phyloP scores from a whole-genome alignment of 495 filamentous ascomycete species.

The Cercophora sp. region DNA sequence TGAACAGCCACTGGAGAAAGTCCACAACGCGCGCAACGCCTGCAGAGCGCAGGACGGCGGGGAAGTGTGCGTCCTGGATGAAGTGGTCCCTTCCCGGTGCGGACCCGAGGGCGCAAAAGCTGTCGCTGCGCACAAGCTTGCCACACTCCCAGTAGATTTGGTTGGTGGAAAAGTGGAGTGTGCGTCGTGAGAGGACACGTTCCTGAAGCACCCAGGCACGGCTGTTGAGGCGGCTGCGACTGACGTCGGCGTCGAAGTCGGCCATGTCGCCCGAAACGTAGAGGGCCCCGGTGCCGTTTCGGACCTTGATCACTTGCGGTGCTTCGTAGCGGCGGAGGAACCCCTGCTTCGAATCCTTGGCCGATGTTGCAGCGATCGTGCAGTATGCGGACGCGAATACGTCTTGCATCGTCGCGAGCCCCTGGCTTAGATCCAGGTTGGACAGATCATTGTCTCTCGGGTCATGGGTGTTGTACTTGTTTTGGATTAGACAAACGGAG shows the following conservation, averaged over 20 bases:
- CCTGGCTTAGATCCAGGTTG: slow-evolving; percentile 19
- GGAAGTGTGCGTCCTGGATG: slow-evolving; percentile 11
- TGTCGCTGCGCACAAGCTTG: slow-evolving; percentile 8
- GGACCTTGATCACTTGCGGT: slow-evolving; percentile 4
- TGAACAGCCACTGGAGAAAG: slow-evolving; percentile 10
- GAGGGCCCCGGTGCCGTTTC: background rate
- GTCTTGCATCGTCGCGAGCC: slow-evolving; percentile 18
- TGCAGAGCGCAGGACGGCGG: background rate
- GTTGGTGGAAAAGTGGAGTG: slow-evolving; percentile 13
- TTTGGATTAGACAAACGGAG: slow-evolving; percentile 26
- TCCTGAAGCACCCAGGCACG: slow-evolving; percentile 16
- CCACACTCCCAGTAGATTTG: slow-evolving; percentile 16
- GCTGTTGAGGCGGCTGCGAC: slow-evolving; percentile 2
- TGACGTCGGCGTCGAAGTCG: slow-evolving; percentile 14
- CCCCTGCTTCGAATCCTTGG: slow-evolving; percentile 7
- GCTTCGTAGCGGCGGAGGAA: slow-evolving; percentile 6
- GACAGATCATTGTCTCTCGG: too few species aligned
- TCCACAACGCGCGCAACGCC: slow-evolving; percentile 5
- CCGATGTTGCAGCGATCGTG: slow-evolving; percentile 16
- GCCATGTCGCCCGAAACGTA: too few species aligned
- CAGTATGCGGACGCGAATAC: slow-evolving; percentile 16
- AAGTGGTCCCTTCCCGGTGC: slow-evolving; percentile 10
- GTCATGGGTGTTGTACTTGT: slow-evolving; percentile 4
- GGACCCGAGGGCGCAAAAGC: slow-evolving; percentile 6
- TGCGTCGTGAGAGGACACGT: slow-evolving; percentile 13